Evolutionary conservation across 768 basidiomycete genomes (phyloP).

Genomic region (Boletus subparvulus): DNA sequence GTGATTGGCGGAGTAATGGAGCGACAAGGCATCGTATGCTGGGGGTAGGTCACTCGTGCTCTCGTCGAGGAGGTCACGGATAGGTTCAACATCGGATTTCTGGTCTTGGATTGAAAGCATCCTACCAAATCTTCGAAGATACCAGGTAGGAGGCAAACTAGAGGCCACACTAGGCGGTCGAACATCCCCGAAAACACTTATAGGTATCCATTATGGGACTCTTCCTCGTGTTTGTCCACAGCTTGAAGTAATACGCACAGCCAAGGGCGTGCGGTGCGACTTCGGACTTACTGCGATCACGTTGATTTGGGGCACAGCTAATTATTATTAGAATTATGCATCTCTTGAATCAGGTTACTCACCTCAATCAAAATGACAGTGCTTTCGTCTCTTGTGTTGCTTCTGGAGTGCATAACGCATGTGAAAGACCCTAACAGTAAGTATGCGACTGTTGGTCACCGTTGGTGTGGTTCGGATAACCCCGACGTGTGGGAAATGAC

Average conservation of each 20-base stretch:
- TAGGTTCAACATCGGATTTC: neutral
- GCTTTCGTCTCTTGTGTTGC: too few species aligned
- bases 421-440: too few species aligned
- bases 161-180: neutral
- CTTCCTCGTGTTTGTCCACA: neutral
- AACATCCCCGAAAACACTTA: neutral
- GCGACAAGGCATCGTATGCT: slow-evolving; percentile 12
- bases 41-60: slow-evolving; percentile 8
- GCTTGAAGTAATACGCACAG: neutral
- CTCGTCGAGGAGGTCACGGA: neutral
- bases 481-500: too few species aligned
- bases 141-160: neutral
- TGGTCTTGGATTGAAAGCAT: neutral
- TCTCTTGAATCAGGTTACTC: too few species aligned
- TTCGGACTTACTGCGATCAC: too few species aligned
- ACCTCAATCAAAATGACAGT: too few species aligned
- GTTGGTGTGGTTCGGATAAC: too few species aligned
- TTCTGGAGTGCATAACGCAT: too few species aligned
- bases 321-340: too few species aligned
- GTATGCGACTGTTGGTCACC: too few species aligned
- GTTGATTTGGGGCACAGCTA: too few species aligned
- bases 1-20: too few species aligned
- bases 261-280: neutral
- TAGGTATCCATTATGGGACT: neutral
- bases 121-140: neutral